These are phyloP conservation scores for Anastatica hierochuntica DNA, from an alignment of 345 rosid genomes.

Conservation along the genomic window DNA sequence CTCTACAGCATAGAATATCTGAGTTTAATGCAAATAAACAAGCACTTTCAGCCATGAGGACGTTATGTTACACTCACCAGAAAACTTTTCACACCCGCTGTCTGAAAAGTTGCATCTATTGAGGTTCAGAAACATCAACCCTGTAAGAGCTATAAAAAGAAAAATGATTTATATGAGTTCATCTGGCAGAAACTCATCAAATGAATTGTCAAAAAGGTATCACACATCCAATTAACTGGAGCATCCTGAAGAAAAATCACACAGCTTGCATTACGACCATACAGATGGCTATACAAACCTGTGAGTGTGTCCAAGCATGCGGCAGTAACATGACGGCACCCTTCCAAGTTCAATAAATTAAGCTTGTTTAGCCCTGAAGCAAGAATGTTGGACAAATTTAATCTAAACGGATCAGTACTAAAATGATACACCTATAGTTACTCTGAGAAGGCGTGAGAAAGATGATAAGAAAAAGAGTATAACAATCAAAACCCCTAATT, in stretches of 20 bases:
- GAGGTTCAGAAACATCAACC: slow-evolving; percentile 58
- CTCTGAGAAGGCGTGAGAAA: too few species aligned
- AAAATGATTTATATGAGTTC: not conserved
- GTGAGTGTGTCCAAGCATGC: slow-evolving; percentile 73
- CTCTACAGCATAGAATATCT: not conserved
- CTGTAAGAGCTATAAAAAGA: slow-evolving; percentile 46
- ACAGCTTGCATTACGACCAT: not conserved
- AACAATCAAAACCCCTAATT: too few species aligned
- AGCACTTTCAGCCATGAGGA: not conserved
- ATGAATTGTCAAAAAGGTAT: not conserved
- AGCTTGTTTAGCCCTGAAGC: slow-evolving; percentile 70
- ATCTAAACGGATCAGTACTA: too few species aligned
- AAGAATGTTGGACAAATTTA: too few species aligned
- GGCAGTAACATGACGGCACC: slow-evolving; percentile 73
- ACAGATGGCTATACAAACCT: slow-evolving; percentile 33
- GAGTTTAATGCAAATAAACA: not conserved
- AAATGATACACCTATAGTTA: too few species aligned
- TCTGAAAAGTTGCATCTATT: slow-evolving; percentile 65
- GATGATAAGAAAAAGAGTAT: too few species aligned
- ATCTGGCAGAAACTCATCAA: not conserved
- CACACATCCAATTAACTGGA: too few species aligned
- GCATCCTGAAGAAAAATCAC: not conserved
- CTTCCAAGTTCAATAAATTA: slow-evolving; percentile 69
- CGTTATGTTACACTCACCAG: slow-evolving; percentile 61
- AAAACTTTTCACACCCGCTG: slow-evolving; percentile 67